Conservation (phyloP, 2,329 filamentous ascomycete species). For the Esteya vermicola region DNA sequence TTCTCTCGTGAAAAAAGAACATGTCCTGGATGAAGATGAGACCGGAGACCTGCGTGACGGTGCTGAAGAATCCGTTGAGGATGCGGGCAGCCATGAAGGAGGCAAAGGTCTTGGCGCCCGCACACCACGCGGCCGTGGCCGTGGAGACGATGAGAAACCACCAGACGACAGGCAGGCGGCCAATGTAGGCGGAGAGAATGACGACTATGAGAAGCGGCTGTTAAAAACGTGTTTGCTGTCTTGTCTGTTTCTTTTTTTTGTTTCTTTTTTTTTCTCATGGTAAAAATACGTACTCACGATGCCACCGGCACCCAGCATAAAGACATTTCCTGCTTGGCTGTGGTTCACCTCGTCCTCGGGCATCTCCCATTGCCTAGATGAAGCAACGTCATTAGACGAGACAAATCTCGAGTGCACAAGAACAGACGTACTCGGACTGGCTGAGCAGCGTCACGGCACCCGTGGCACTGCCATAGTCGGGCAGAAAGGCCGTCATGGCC, state of each 20-base stretch:
- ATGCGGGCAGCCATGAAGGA: slow-evolving; percentile 33
- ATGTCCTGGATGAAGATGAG: slow-evolving; percentile 42
- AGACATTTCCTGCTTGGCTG: slow-evolving; percentile 35
- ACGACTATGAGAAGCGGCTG: slow-evolving; percentile 17
- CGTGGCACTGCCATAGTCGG: background rate
- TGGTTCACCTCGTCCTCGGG: slow-evolving; percentile 33
- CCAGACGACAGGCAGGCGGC: slow-evolving; percentile 28
- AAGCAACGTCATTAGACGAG: background rate
- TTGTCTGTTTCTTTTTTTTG: no score
- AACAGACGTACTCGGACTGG: slow-evolving; percentile 25
- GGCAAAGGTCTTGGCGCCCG: slow-evolving; percentile 26
- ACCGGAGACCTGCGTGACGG: slow-evolving; percentile 27
- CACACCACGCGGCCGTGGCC: slow-evolving; percentile 28
- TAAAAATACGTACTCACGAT: slow-evolving; percentile 17
- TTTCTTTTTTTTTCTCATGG: background rate
- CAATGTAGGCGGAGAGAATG: slow-evolving; percentile 25
- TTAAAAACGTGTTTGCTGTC: no score
- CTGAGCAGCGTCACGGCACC: slow-evolving; percentile 13
- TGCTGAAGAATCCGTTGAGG: slow-evolving; percentile 32
- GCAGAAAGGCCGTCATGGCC: slow-evolving; percentile 21
- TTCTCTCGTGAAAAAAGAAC: slow-evolving; percentile 45
- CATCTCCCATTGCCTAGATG: slow-evolving; percentile 30
- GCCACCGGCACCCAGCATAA: slow-evolving; percentile 31
- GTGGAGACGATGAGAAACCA: slow-evolving; percentile 23
- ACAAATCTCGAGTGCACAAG: no score